Conservation (phyloP, 768 basidiomycete genomes). For the Hygrocybe coccinea region DNA sequence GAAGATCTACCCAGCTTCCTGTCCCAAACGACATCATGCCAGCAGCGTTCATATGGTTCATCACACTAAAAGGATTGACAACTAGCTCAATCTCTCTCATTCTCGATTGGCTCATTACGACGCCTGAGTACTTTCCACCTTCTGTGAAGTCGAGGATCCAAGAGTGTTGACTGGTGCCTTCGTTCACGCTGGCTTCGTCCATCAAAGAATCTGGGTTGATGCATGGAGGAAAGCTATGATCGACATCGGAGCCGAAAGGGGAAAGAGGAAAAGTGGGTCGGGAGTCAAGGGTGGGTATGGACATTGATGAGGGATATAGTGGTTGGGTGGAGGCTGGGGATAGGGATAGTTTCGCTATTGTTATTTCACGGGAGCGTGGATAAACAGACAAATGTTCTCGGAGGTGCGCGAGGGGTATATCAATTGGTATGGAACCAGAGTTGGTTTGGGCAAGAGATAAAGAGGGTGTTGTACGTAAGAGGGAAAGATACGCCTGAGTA, state of each 20-base stretch:
- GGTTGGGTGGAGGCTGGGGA: conserved; percentile 29
- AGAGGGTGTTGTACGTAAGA: conserved; percentile 38
- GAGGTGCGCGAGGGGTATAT: conserved; percentile 50
- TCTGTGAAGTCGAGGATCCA: conserved; percentile 76
- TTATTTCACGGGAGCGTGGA: conserved; percentile 42
- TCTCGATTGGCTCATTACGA: conserved; percentile 69
- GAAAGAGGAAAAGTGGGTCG: conserved; percentile 54
- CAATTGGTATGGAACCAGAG: conserved; percentile 36
- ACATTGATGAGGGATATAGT: conserved; percentile 41
- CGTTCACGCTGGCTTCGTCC: conserved; percentile 13
- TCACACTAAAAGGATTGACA: conserved; percentile 50
- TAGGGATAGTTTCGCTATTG: conserved; percentile 51
- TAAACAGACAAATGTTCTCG: conserved; percentile 40
- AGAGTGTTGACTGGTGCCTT: conserved; percentile 30
- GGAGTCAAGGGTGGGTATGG: conserved; percentile 41
- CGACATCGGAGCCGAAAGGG: conserved; percentile 41
- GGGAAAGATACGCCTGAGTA: conserved; percentile 60
- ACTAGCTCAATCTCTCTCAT: conserved; percentile 69
- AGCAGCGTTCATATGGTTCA: conserved; percentile 39
- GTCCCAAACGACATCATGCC: conserved; percentile 44
- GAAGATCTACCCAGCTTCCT: conserved; percentile 61
- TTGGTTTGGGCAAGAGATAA: conserved; percentile 15
- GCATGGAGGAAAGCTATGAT: conserved; percentile 48
- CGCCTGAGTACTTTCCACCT: conserved; percentile 45
- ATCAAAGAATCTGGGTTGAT: conserved; percentile 26